A percentile compares a stretch with the other conserved stretches of the same genome.
Evolutionary conservation across 306 rosid species (phyloP).

Genomic region (Gillenia trifoliata): DNA sequence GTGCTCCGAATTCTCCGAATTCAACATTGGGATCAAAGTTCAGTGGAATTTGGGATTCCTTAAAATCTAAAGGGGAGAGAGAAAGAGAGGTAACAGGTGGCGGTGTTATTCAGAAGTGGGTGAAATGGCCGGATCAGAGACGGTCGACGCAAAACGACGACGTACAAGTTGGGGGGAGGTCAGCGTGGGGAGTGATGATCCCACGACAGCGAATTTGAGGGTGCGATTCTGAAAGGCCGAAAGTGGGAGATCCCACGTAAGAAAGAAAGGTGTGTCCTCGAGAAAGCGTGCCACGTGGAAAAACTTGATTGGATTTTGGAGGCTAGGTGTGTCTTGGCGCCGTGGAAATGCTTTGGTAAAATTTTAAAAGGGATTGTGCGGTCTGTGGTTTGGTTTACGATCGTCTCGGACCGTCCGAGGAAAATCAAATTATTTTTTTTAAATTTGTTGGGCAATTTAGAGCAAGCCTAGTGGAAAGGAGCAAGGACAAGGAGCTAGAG

Average conservation of each 20-base stretch:
- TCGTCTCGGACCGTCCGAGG: neutral
- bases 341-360: slow-evolving; percentile 33
- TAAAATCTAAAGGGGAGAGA: slow-evolving; percentile 3
- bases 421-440: too few relatives aligned
- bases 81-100: slow-evolving; percentile 4
- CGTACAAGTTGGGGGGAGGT: slow-evolving; percentile 27
- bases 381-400: neutral
- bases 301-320: slow-evolving; percentile 13
- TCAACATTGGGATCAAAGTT: neutral
- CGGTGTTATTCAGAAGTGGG: neutral
- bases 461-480: too few relatives aligned
- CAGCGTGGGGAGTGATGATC: slow-evolving; percentile 12
- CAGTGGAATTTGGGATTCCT: slow-evolving; percentile 2
- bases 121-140: slow-evolving; percentile 21
- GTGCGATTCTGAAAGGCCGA: slow-evolving; percentile 22
- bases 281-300: slow-evolving; percentile 37
- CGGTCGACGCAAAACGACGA: slow-evolving; percentile 39
- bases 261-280: slow-evolving; percentile 30
- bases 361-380: slow-evolving; percentile 11
- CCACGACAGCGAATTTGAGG: slow-evolving; percentile 19
- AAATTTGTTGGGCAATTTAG: too few relatives aligned
- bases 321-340: slow-evolving; percentile 34
- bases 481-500: too few relatives aligned
- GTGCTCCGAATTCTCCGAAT: slow-evolving; percentile 11
- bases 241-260: slow-evolving; percentile 58